Percentiles rank a stretch among this genome's conserved stretches.
Conservation (phyloP, 2,329 filamentous ascomycete species). For the Talaromyces rugulosus region DNA sequence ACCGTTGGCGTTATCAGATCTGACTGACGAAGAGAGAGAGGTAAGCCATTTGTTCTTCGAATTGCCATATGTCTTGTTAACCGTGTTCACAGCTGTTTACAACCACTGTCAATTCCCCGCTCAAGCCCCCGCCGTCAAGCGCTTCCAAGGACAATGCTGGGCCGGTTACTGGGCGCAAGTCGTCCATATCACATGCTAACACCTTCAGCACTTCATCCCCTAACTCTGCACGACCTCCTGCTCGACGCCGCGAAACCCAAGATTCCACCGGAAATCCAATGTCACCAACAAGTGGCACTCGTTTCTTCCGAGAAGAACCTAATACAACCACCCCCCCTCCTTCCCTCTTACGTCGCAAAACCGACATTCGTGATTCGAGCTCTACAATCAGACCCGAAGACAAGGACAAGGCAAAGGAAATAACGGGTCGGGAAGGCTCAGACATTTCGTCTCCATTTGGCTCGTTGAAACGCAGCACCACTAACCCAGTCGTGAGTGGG, state of each 20-base stretch:
- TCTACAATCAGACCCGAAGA: constrained; percentile 42
- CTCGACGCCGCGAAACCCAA: constrained; percentile 80
- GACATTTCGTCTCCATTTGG: constrained; percentile 48
- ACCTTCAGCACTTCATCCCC: constrained; percentile 71
- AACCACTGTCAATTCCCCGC: constrained; percentile 84
- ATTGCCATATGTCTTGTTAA: not conserved
- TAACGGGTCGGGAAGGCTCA: constrained; percentile 34
- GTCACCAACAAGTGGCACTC: constrained; percentile 43
- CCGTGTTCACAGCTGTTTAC: constrained; percentile 63
- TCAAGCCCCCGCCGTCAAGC: constrained; percentile 75
- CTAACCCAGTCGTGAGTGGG: constrained; percentile 50
- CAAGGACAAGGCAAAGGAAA: constrained; percentile 45
- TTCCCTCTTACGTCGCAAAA: constrained; percentile 57
- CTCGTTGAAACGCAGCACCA: constrained; percentile 54
- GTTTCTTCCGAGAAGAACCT: constrained; percentile 48
- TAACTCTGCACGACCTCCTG: constrained; percentile 66
- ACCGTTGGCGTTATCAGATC: constrained; percentile 68
- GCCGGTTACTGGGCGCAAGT: constrained; percentile 63
- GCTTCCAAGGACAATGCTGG: constrained; percentile 53
- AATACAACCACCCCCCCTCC: constrained; percentile 58
- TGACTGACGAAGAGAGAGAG: constrained; percentile 66
- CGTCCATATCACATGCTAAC: constrained; percentile 65
- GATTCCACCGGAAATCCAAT: constrained; percentile 56
- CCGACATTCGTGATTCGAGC: constrained; percentile 54
- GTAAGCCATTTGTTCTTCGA: constrained; percentile 35